Evolutionary conservation across 192 early-diverging fungal genomes (phyloP), one percentile per base, ranked within the genome.

Genomic region (Entomortierella lignicola): DNA sequence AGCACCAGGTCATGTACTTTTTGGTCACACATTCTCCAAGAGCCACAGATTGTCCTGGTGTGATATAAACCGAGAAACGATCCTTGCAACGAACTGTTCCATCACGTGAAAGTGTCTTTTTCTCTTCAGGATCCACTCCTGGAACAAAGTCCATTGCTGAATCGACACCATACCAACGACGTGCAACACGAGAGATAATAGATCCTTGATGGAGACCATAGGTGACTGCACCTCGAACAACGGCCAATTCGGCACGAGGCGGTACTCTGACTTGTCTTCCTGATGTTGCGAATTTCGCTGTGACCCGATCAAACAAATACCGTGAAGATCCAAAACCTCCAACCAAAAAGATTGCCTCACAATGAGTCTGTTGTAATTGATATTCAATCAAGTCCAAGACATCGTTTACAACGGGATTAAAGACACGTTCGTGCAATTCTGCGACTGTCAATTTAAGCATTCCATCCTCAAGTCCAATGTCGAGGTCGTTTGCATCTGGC

Each of bases 221-320:
- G 20, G 81, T 72, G 13, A 84, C 86, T 4, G 84, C 86, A 37
- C 84, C 86, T 43, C 85, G 82, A 34, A 82, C 69, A 8, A 85
- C 83, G 3, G 85, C 82, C 68, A 86, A 60, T 21, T 86, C 86
- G 52, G 85, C 84, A 77, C 85, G 81, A 57, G 83, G 82, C 0
- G 88, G 88, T 13, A 87, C 83, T 47, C 83, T 82, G 8, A 89
- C 81, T 13, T 82, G 60, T n/a, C 81, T 59, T 21, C 85, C 83
- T 7, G 72, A 60, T 12, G 55, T 63, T 13, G 68, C 66, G 71
- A 89, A 89, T 56, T 82, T 74, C 34, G 84, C 66, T 29, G 81
- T 72, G 30, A 89, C 81, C 44, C 82, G 60, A 10, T 60, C 67
- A 72, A 82, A 82, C 20, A 89, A 56, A 58, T 89, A 89, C 20